phyloP scores from a whole-genome alignment of 2,329 filamentous ascomycete species.

The Microascus cirrosus region DNA sequence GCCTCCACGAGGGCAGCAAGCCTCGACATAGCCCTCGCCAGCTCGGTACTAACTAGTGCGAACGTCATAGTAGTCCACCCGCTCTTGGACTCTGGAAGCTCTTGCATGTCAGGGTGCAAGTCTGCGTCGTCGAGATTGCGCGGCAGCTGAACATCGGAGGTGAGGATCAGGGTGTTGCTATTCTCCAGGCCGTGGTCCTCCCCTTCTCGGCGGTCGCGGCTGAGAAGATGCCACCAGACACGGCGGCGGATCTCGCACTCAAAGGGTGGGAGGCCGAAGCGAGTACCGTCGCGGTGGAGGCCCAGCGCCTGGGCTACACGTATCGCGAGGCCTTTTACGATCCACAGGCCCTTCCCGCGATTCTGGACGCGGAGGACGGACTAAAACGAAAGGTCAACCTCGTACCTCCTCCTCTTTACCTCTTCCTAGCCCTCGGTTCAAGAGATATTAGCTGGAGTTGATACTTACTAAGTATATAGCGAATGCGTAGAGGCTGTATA shows the following conservation, averaged over 20 bases:
- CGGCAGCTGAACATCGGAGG: slow-evolving; percentile 36
- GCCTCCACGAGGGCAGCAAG: background rate
- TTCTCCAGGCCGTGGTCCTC: slow-evolving; percentile 41
- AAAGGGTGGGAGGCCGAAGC: slow-evolving; percentile 41
- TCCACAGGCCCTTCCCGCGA: slow-evolving; percentile 44
- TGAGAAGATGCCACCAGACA: slow-evolving; percentile 49
- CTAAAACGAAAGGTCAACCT: background rate
- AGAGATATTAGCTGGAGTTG: too few relatives aligned
- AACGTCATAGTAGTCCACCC: slow-evolving; percentile 42
- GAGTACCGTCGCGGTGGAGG: slow-evolving; percentile 43
- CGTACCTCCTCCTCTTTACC: background rate
- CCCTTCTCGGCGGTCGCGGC: slow-evolving; percentile 42
- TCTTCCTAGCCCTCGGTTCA: background rate
- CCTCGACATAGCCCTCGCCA: background rate
- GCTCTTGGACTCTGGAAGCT: slow-evolving; percentile 32
- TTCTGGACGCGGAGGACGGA: slow-evolving; percentile 22
- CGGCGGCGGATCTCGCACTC: slow-evolving; percentile 50
- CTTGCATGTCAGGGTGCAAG: slow-evolving; percentile 31
- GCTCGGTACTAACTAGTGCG: slow-evolving; percentile 20
- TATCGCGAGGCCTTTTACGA: slow-evolving; percentile 44
- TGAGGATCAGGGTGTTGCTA: slow-evolving; percentile 19
- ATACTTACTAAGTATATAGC: background rate
- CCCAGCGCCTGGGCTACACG: slow-evolving; percentile 50
- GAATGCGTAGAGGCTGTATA: background rate
- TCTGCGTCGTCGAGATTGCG: slow-evolving; percentile 38